Evolutionary conservation across 2,329 filamentous ascomycete species (phyloP).

Genomic region (Dothiorella sarmentorum): DNA sequence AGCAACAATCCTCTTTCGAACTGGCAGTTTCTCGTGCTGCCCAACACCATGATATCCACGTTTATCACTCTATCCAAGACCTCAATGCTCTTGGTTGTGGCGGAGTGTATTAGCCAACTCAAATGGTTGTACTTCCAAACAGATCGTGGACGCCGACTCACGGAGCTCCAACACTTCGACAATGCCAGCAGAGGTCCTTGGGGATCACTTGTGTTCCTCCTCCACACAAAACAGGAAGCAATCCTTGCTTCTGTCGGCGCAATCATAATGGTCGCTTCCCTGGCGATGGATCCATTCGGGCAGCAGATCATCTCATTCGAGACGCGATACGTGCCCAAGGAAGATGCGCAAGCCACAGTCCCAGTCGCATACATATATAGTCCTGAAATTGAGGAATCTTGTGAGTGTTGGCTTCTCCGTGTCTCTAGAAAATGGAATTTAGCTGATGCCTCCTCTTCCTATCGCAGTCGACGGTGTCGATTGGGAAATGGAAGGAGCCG

Average conservation of each 20-base stretch:
- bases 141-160: slow-evolving; percentile 20
- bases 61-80: slow-evolving; percentile 33
- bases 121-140: slow-evolving; percentile 34
- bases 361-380: no score
- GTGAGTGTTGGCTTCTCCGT: no score
- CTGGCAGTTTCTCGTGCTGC: not conserved
- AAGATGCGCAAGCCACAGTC: not conserved
- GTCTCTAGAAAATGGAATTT: no score
- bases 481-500: not conserved
- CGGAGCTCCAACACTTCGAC: slow-evolving; percentile 30
- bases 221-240: not conserved
- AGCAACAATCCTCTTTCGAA: no score
- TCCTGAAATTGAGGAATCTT: no score
- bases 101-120: slow-evolving; percentile 34
- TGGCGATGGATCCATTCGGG: slow-evolving; percentile 18
- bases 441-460: no score
- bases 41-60: slow-evolving; percentile 36
- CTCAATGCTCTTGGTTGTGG: slow-evolving; percentile 30
- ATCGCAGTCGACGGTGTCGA: no score
- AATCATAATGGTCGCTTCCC: slow-evolving; percentile 5
- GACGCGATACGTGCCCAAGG: not conserved
- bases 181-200: slow-evolving; percentile 25
- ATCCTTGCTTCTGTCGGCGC: slow-evolving; percentile 13
- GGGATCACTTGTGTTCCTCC: not conserved
- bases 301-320: slow-evolving; percentile 20